phyloP scores from a whole-genome alignment of 257 asterid species.

The Voacanga thouarsii region DNA sequence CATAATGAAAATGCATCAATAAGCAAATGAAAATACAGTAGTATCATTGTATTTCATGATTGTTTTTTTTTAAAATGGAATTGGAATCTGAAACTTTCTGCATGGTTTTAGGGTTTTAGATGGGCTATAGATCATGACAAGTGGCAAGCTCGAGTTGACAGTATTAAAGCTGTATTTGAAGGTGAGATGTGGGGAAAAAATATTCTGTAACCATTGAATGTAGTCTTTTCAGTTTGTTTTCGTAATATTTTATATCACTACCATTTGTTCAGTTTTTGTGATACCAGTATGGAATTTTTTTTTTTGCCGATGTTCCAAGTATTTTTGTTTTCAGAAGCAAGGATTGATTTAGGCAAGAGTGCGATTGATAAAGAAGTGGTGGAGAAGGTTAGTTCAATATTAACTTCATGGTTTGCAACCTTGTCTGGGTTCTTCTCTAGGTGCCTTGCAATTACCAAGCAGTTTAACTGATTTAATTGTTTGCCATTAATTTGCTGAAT shows the following conservation, averaged over 20 bases:
- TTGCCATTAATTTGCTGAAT: not conserved
- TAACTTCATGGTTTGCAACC: not conserved
- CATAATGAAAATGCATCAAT: not conserved
- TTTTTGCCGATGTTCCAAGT: not conserved
- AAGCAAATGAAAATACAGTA: not conserved
- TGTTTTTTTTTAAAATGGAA: not conserved
- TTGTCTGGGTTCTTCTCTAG: not conserved
- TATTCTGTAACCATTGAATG: no score
- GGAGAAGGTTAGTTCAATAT: conserved; percentile 54
- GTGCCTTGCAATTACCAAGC: not conserved
- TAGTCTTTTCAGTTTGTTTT: not conserved
- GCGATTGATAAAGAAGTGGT: conserved; percentile 73
- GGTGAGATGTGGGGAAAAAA: conserved; percentile 36
- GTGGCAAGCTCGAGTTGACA: conserved; percentile 90
- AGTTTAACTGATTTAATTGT: not conserved
- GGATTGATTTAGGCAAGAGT: conserved; percentile 58
- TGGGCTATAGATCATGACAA: conserved; percentile 88
- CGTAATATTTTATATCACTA: not conserved
- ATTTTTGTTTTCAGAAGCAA: conserved; percentile 63
- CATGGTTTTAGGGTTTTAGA: conserved; percentile 62
- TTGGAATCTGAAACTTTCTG: conserved; percentile 2
- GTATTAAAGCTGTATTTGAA: conserved; percentile 82
- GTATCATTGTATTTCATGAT: not conserved
- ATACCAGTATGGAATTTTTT: not conserved
- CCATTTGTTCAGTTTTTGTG: not conserved